Percentiles rank a stretch among this genome's conserved stretches.
These are phyloP conservation scores for Ganoderma lingzhi DNA, from an alignment of 1,284 basidiomycete species.

Conservation along the genomic window DNA sequence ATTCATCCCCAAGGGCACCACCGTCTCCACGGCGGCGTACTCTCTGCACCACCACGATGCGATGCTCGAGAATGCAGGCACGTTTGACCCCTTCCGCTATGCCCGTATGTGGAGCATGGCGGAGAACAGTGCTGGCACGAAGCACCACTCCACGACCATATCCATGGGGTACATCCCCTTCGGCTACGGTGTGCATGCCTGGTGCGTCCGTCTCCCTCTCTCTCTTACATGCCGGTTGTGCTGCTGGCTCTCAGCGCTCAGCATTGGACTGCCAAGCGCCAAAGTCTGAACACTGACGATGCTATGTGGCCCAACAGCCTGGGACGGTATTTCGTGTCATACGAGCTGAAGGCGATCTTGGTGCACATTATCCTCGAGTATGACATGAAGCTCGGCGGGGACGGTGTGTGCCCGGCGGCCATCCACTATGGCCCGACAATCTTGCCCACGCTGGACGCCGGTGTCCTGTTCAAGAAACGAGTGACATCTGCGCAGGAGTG, in stretches of 20 bases:
- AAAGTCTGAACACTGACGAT: too few species aligned
- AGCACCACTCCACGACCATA: constrained; percentile 37
- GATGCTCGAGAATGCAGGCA: constrained; percentile 16
- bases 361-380: constrained; percentile 53
- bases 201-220: not conserved
- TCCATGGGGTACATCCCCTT: constrained; percentile 37
- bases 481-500: too few species aligned
- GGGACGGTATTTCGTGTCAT: constrained; percentile 55
- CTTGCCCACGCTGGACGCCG: constrained; percentile 13
- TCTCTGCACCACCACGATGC: constrained; percentile 24
- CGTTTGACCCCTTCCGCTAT: constrained; percentile 17
- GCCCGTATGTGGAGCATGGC: constrained; percentile 23
- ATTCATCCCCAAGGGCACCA: constrained; percentile 45
- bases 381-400: constrained; percentile 51
- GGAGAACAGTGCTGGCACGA: constrained; percentile 21
- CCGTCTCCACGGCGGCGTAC: constrained; percentile 10
- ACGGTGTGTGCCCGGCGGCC: constrained; percentile 37
- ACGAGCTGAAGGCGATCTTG: constrained; percentile 54
- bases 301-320: constrained; percentile 39
- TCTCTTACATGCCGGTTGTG: too few species aligned
- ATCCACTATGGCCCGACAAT: constrained; percentile 6
- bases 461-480: constrained; percentile 20
- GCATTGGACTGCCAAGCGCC: too few species aligned
- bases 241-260: too few species aligned
- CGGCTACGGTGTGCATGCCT: constrained; percentile 29